Evolutionary conservation across 2,329 filamentous ascomycete species (phyloP).

Genomic region (Trichoderma brevicompactum): DNA sequence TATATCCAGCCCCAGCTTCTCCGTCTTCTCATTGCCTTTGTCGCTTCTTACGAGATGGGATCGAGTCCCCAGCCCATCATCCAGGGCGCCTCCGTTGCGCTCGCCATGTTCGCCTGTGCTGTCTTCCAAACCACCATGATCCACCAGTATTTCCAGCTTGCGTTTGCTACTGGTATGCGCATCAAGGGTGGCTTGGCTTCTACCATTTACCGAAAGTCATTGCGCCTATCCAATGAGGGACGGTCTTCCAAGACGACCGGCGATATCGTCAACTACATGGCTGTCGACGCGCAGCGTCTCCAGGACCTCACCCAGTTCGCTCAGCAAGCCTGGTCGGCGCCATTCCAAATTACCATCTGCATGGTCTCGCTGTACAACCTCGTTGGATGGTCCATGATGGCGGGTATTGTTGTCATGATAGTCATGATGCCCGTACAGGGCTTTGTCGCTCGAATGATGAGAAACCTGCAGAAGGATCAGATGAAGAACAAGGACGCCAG

Average conservation of each 20-base stretch:
- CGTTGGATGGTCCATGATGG: slow-evolving; percentile 94
- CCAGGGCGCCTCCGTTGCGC: slow-evolving; percentile 82
- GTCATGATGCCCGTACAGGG: slow-evolving; percentile 97
- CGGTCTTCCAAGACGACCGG: slow-evolving; percentile 87
- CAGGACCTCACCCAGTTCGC: slow-evolving; percentile 95
- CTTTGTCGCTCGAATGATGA: slow-evolving; percentile 89
- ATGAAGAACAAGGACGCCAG: slow-evolving; percentile 99
- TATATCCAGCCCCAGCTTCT: slow-evolving; percentile 92
- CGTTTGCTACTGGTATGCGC: slow-evolving; percentile 95
- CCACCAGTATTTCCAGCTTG: slow-evolving; percentile 96
- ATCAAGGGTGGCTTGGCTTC: slow-evolving; percentile 91
- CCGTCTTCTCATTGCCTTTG: slow-evolving; percentile 80
- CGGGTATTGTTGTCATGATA: slow-evolving; percentile 92
- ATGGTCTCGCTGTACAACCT: slow-evolving; percentile 95
- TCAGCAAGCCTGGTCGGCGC: slow-evolving; percentile 94
- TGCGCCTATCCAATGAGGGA: slow-evolving; percentile 91
- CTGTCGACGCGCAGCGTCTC: slow-evolving; percentile 92
- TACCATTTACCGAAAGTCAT: slow-evolving; percentile 89
- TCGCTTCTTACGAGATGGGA: slow-evolving; percentile 72
- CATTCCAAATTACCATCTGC: slow-evolving; percentile 93
- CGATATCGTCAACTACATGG: slow-evolving; percentile 99
- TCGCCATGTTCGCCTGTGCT: slow-evolving; percentile 90
- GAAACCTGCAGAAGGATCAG: slow-evolving; percentile 89
- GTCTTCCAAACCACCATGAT: slow-evolving; percentile 85
- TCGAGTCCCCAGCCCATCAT: slow-evolving; percentile 74